Evolutionary conservation across 1,284 basidiomycete species (phyloP).

Genomic region (Rhodotorula sp.): DNA sequence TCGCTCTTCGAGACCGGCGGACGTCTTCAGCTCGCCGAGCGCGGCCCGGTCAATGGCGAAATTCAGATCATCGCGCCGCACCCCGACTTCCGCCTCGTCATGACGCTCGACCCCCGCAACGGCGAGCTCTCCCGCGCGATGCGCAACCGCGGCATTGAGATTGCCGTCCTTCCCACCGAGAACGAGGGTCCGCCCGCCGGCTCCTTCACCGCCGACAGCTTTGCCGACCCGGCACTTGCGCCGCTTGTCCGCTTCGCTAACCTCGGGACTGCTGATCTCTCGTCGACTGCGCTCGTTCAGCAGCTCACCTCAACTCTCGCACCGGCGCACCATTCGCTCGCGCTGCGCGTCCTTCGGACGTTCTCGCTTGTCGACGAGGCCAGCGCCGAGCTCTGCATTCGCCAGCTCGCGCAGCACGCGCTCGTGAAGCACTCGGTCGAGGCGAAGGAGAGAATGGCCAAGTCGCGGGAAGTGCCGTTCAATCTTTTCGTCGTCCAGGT

Average conservation of each 20-base stretch:
- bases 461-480: conserved; percentile 28
- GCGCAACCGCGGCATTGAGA: conserved; percentile 95
- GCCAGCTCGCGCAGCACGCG: conserved; percentile 22
- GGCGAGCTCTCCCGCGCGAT: conserved; percentile 97
- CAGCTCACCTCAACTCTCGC: conserved; percentile 20
- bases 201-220: conserved; percentile 12
- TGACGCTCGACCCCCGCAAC: conserved; percentile 86
- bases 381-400: conserved; percentile 18
- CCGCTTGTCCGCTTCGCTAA: conserved; percentile 10
- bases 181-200: neutral
- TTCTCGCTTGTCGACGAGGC: conserved; percentile 1
- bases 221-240: conserved; percentile 22
- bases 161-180: conserved; percentile 54
- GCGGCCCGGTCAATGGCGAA: conserved; percentile 76
- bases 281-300: conserved; percentile 4
- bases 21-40: conserved; percentile 79
- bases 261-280: neutral
- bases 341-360: conserved; percentile 31
- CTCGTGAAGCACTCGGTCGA: conserved; percentile 6
- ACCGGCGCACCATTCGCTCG: conserved; percentile 14
- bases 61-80: conserved; percentile 80
- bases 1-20: conserved; percentile 88
- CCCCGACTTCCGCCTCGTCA: conserved; percentile 86
- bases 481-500: conserved; percentile 30
- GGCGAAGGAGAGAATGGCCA: conserved; percentile 11